phyloP scores from a whole-genome alignment of 805 yeast species.

The Suhomyces xylopsoci region DNA sequence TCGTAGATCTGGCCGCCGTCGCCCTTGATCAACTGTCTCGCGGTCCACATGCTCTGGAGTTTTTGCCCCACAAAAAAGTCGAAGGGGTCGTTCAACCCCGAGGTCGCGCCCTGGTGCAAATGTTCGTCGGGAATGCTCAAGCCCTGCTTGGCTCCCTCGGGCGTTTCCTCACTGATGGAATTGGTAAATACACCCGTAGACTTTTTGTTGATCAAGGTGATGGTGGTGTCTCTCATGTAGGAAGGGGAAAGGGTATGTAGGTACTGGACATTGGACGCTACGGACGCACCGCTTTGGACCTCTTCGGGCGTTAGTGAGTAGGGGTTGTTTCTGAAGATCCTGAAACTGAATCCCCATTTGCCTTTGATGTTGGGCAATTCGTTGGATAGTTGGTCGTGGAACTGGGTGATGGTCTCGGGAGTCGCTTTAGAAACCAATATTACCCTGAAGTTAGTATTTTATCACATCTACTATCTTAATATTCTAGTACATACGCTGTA shows the following conservation, averaged over 20 bases:
- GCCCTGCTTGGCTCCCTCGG: slow-evolving; percentile 8
- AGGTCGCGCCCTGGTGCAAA: slow-evolving; percentile 50
- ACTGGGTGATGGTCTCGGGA: slow-evolving; percentile 61
- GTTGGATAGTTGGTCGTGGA: slow-evolving; percentile 70
- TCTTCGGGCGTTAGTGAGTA: slow-evolving; percentile 43
- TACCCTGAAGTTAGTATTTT: slow-evolving; percentile 28
- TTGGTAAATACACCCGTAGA: slow-evolving; percentile 36
- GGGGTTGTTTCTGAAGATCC: slow-evolving; percentile 64
- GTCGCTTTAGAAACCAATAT: slow-evolving; percentile 38
- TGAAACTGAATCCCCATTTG: slow-evolving; percentile 68
- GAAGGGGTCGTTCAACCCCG: slow-evolving; percentile 55
- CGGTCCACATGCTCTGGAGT: slow-evolving; percentile 66
- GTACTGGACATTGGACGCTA: slow-evolving; percentile 40
- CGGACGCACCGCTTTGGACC: slow-evolving; percentile 21
- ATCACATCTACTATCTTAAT: not conserved
- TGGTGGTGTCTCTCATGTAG: slow-evolving; percentile 45
- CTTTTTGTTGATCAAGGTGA: slow-evolving; percentile 47
- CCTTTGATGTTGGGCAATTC: slow-evolving; percentile 59
- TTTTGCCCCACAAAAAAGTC: slow-evolving; percentile 54
- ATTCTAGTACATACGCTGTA: slow-evolving; percentile 9
- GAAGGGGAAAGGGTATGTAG: slow-evolving; percentile 52
- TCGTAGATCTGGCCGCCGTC: slow-evolving; percentile 71
- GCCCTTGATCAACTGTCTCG: slow-evolving; percentile 67
- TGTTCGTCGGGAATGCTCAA: slow-evolving; percentile 35
- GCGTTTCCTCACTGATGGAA: slow-evolving; percentile 29